phyloP scores from a whole-genome alignment of 345 rosid genomes.

The Microthlaspi erraticum region DNA sequence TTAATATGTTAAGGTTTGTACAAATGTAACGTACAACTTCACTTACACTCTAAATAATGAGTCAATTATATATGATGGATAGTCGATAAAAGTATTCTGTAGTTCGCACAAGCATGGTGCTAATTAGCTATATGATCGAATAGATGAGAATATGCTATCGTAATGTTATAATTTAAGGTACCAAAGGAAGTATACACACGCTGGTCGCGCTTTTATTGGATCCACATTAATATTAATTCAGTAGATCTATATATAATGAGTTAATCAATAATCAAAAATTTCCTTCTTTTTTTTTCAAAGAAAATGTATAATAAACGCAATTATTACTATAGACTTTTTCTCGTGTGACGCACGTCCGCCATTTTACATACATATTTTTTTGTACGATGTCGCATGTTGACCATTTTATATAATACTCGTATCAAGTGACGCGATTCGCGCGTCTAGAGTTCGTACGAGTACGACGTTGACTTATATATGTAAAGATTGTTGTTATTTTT shows the following conservation, averaged over 20 bases:
- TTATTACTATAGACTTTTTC: conserved; percentile 22
- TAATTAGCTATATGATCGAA: not conserved
- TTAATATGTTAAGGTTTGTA: not conserved
- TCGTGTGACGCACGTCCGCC: conserved; percentile 24
- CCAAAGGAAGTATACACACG: not conserved
- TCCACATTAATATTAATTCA: not conserved
- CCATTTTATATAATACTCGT: not conserved
- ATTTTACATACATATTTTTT: not conserved
- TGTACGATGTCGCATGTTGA: conserved; percentile 17
- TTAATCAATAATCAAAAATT: not conserved
- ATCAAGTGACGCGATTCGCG: not conserved
- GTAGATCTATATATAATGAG: conserved; percentile 19
- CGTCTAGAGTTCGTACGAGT: not conserved
- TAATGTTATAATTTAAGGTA: not conserved
- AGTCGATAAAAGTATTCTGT: conserved; percentile 7
- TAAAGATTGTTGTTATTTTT: not conserved
- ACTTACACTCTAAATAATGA: not conserved
- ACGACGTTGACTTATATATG: not conserved
- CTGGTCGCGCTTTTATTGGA: conserved; percentile 28
- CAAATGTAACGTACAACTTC: not conserved
- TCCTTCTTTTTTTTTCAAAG: not conserved
- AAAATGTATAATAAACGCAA: not conserved
- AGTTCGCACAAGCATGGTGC: not conserved
- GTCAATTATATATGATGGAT: not conserved
- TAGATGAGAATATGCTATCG: not conserved